Evolutionary conservation across 2,329 filamentous ascomycete genomes (phyloP), one percentile per base, ranked within the genome.

Genomic region (Emmonsiellopsis sp.): DNA sequence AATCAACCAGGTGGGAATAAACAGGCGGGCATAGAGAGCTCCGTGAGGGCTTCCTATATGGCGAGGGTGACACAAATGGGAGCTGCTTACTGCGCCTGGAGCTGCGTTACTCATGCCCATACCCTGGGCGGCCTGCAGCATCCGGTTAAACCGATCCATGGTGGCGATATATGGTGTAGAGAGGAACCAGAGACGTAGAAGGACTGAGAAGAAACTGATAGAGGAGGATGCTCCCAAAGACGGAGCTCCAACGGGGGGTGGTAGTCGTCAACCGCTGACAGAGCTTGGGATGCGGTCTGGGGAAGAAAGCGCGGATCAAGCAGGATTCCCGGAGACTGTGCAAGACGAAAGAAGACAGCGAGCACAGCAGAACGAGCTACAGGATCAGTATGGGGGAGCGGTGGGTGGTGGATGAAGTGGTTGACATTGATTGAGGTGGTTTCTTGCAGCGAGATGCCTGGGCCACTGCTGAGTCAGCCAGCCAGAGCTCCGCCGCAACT

Each of bases 131-230:
- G 81, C 81, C 59, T 86, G 85, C 63, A 96, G 81, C 83, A 96
- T 86, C 70, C 87, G 84, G 75, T 88, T 90, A 72, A 96, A 84
- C 70, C 92, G 85, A 69, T 97, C 92, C 92, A 96, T 97, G 55
- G 60, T 77, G 63, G 54, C 37, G 34, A 45, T 53, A 37, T 52
- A 50, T 49, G 9, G 26, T 13, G 15, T 13, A 20, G 32, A 31
- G 16, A 30, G 46, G 30, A 40, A 31, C 40, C 9, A 11, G 16
- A 38, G 13, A n/a, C 11, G 30, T 48, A 48, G 45, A 31, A 7
- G 35, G 35, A 26, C 45, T 8, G 11, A 31, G 40, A 16, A 38
- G 16, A 30, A 35, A 44, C 20, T 26, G 3, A 31, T 10, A 38
- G 35, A 9, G 35, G 35, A n/a, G 34, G 20, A 40, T 49, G 20